Evolutionary conservation across 1,284 basidiomycete species (phyloP).

Genomic region (Mycosarcoma mackinlayi): DNA sequence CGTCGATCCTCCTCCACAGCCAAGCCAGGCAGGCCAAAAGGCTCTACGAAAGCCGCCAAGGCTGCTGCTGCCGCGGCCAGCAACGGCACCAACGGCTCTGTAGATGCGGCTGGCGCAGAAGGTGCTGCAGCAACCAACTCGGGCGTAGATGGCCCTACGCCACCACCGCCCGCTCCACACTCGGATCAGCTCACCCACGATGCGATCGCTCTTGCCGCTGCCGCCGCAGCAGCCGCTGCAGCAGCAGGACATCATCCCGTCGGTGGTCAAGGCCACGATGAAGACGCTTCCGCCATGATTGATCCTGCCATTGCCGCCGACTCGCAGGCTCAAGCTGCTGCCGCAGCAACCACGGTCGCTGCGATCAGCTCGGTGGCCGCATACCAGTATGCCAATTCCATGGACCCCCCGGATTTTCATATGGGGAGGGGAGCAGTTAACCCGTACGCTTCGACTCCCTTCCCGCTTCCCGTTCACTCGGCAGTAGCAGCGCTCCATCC

Average conservation of each 20-base stretch:
- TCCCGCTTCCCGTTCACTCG: conserved; percentile 52
- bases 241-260: conserved; percentile 34
- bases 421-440: conserved; percentile 56
- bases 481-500: conserved; percentile 48
- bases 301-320: conserved; percentile 51
- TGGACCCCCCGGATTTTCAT: conserved; percentile 56
- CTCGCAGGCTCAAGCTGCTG: conserved; percentile 46
- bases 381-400: conserved; percentile 45
- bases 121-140: conserved; percentile 1
- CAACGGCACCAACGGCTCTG: conserved; percentile 11
- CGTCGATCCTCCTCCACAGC: conserved; percentile 44
- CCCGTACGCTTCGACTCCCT: conserved; percentile 54
- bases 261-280: conserved; percentile 12
- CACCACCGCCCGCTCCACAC: conserved; percentile 45
- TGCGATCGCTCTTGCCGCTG: conserved; percentile 36
- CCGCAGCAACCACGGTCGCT: conserved; percentile 44
- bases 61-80: conserved; percentile 37
- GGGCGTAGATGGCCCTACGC: conserved; percentile 17
- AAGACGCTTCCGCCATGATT: conserved; percentile 46
- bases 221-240: conserved; percentile 36
- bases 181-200: conserved; percentile 40
- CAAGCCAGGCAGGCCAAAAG: conserved; percentile 49
- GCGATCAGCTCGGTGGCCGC: conserved; percentile 51
- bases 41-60: conserved; percentile 50
- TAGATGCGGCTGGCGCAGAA: conserved; percentile 16